Conservation (phyloP, 108 stramenopile genomes). For the Nitzschia putrida region DNA sequence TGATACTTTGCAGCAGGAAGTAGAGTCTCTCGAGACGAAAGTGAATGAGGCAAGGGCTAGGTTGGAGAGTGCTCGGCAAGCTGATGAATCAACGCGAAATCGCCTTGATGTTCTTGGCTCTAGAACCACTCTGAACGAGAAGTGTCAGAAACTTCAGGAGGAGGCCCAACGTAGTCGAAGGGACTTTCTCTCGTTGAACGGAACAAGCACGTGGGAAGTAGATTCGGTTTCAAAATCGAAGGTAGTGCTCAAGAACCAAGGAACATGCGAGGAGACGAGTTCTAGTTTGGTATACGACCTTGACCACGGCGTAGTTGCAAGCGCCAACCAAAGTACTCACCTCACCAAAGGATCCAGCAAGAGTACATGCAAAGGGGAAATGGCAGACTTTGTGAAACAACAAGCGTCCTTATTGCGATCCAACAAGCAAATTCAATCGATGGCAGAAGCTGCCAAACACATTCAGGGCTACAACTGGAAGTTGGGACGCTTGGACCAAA, state of each 20-base stretch:
- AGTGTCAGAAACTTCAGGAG: background rate
- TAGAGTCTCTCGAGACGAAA: background rate
- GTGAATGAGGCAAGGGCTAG: background rate
- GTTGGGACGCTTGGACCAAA: slow-evolving; percentile 36
- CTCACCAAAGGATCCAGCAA: background rate
- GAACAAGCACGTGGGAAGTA: slow-evolving; percentile 7
- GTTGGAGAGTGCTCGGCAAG: background rate
- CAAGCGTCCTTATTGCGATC: background rate
- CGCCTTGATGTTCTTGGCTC: background rate
- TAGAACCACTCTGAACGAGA: background rate
- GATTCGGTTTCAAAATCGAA: background rate
- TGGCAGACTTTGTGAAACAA: background rate
- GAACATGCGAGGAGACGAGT: background rate
- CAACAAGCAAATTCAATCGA: background rate
- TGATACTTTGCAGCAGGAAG: slow-evolving; percentile 4
- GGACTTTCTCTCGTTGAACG: slow-evolving; percentile 10
- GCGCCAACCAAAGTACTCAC: background rate
- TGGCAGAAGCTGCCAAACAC: background rate
- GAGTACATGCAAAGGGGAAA: background rate
- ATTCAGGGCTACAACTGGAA: slow-evolving; percentile 18
- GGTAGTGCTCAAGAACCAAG: background rate
- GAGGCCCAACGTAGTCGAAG: slow-evolving; percentile 3
- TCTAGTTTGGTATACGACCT: slow-evolving; percentile 1
- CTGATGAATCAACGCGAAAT: background rate
- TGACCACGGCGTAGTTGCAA: background rate